phyloP scores from a whole-genome alignment of 345 rosid genomes.

The Viola odorata region DNA sequence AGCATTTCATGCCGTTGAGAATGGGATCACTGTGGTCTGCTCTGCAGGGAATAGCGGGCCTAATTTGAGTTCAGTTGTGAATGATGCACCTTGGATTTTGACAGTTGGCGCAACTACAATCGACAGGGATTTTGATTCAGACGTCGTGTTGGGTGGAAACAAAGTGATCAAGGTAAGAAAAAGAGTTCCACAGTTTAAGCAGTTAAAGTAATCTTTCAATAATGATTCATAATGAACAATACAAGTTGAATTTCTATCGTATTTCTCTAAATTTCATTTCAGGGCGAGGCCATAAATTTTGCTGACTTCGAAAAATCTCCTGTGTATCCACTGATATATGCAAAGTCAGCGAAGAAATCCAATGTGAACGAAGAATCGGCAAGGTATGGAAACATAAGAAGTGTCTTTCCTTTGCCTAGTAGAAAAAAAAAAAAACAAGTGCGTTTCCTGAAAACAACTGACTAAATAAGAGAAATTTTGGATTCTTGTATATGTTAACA shows the following conservation, averaged over 20 bases:
- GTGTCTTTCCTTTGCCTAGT: no score
- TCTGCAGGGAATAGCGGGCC: slow-evolving; percentile 92
- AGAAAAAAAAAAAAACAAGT: no score
- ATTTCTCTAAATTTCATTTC: slow-evolving; percentile 4
- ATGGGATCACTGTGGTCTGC: slow-evolving; percentile 67
- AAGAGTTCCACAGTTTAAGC: no score
- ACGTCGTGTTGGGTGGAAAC: slow-evolving; percentile 51
- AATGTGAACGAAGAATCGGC: slow-evolving; percentile 36
- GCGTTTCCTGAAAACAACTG: no score
- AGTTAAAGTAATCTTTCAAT: no score
- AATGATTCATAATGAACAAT: no score
- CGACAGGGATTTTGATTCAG: slow-evolving; percentile 72
- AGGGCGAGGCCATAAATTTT: slow-evolving; percentile 81
- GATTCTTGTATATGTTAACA: no score
- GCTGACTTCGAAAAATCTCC: slow-evolving; percentile 44
- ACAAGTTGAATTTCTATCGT: no score
- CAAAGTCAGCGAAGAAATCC: slow-evolving; percentile 42
- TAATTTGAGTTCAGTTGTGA: slow-evolving; percentile 38
- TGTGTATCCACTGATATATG: slow-evolving; percentile 47
- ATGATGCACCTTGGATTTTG: slow-evolving; percentile 76
- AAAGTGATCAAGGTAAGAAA: slow-evolving; percentile 56
- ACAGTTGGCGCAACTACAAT: slow-evolving; percentile 83
- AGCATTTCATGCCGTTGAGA: slow-evolving; percentile 66
- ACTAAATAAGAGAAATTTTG: no score
- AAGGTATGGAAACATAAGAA: slow-evolving; percentile 51